Evolutionary conservation across 495 filamentous ascomycete genomes (phyloP).

Genomic region (Podospora sp.): DNA sequence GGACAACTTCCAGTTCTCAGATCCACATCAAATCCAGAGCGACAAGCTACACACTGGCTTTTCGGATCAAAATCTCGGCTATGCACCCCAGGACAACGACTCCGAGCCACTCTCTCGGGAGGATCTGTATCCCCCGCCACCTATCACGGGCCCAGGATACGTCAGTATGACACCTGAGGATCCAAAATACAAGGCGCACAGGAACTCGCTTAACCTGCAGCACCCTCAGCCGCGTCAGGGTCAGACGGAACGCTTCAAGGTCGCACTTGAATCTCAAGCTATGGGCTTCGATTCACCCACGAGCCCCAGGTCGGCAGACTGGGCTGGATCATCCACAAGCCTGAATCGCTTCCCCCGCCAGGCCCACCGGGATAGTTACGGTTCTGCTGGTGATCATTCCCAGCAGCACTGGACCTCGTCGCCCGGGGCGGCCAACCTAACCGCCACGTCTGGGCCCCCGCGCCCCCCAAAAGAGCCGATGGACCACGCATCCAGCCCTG

Average conservation of each 20-base stretch:
- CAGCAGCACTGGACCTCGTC: slow-evolving; percentile 47
- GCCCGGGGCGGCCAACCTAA: slow-evolving; percentile 33
- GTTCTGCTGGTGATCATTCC: slow-evolving; percentile 33
- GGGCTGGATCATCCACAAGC: slow-evolving; percentile 64
- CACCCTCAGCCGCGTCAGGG: slow-evolving; percentile 89
- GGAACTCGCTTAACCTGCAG: slow-evolving; percentile 83
- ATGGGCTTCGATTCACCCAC: slow-evolving; percentile 66
- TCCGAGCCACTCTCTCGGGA: slow-evolving; percentile 24
- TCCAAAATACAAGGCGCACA: slow-evolving; percentile 88
- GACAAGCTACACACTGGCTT: slow-evolving; percentile 73
- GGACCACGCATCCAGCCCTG: slow-evolving; percentile 31
- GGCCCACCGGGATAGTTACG: slow-evolving; percentile 50
- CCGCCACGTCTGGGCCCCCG: slow-evolving; percentile 39
- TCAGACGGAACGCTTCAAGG: slow-evolving; percentile 79
- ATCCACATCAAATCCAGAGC: slow-evolving; percentile 54
- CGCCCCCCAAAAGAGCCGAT: slow-evolving; percentile 58
- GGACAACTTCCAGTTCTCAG: slow-evolving; percentile 65
- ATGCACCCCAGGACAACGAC: slow-evolving; percentile 24
- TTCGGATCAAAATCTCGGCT: slow-evolving; percentile 52
- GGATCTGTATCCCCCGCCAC: slow-evolving; percentile 37
- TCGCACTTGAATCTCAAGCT: slow-evolving; percentile 77
- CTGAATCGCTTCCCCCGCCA: slow-evolving; percentile 46
- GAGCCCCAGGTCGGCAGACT: slow-evolving; percentile 73
- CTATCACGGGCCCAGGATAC: slow-evolving; percentile 27
- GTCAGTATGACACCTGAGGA: slow-evolving; percentile 66